Evolutionary conservation across 2,329 filamentous ascomycete species (phyloP).

Genomic region (Xylaria sp.): DNA sequence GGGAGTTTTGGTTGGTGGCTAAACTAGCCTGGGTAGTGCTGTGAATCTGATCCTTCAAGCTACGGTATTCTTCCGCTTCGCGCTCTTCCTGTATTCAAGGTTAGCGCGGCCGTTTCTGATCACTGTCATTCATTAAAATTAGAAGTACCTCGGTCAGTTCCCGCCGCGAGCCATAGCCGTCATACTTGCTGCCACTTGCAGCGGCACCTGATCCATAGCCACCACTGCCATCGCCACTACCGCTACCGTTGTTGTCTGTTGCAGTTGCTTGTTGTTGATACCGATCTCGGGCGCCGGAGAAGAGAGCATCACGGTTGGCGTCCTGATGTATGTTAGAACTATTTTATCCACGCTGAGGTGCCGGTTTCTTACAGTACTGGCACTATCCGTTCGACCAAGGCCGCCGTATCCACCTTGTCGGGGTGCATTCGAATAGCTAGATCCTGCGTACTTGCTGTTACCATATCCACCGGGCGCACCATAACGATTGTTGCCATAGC

Average conservation of each 20-base stretch:
- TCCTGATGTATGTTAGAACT: conserved; percentile 49
- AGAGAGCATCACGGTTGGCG: conserved; percentile 70
- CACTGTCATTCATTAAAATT: not conserved
- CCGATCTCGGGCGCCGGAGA: conserved; percentile 53
- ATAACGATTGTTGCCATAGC: conserved; percentile 48
- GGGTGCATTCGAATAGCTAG: conserved; percentile 46
- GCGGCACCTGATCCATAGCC: conserved; percentile 37
- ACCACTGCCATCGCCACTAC: conserved; percentile 21
- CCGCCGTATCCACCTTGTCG: conserved; percentile 71
- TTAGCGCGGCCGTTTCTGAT: conserved; percentile 15
- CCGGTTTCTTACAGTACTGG: conserved; percentile 47
- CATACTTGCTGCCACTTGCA: conserved; percentile 51
- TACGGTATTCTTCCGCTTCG: conserved; percentile 63
- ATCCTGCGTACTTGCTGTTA: conserved; percentile 63
- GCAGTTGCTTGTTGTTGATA: conserved; percentile 39
- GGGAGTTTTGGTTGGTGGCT: conserved; percentile 69
- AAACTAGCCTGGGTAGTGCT: conserved; percentile 83
- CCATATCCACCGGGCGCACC: conserved; percentile 58
- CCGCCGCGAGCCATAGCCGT: conserved; percentile 73
- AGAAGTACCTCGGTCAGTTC: conserved; percentile 72
- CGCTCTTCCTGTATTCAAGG: conserved; percentile 66
- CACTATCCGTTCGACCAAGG: conserved; percentile 59
- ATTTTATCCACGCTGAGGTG: not conserved
- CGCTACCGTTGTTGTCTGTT: not conserved
- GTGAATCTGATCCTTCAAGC: conserved; percentile 71